These are phyloP conservation scores for Leccinum truebloodii DNA, from an alignment of 768 basidiomycete genomes.

Conservation along the genomic window DNA sequence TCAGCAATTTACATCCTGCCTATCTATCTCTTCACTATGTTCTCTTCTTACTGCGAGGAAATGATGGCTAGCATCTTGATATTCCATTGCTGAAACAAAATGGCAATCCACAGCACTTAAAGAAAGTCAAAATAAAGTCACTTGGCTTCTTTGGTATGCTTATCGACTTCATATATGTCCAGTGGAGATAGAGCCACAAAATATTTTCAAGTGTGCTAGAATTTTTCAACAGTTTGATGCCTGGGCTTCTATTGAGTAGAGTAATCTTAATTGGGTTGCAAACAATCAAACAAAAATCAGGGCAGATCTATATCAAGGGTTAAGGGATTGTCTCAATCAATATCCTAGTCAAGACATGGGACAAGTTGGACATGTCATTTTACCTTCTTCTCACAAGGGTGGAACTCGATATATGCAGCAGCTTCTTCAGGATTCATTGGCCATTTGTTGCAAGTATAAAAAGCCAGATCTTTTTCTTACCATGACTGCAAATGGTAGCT, in stretches of 20 bases:
- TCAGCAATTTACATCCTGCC: neutral
- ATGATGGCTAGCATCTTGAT: neutral
- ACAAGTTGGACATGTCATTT: neutral
- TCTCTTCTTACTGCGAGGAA: neutral
- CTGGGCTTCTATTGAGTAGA: neutral
- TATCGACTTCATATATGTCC: neutral
- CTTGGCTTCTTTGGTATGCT: neutral
- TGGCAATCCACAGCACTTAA: neutral
- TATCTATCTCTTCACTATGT: neutral
- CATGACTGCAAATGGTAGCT: too few species aligned
- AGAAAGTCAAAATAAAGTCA: neutral
- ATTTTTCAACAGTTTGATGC: neutral
- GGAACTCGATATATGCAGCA: constrained; percentile 42
- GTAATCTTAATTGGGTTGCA: neutral
- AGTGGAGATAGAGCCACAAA: neutral
- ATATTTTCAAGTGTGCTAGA: neutral
- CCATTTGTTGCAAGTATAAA: too few species aligned
- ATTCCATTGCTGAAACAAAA: neutral
- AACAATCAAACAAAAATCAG: neutral
- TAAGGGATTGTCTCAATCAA: neutral
- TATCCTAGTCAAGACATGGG: neutral
- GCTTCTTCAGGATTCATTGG: too few species aligned
- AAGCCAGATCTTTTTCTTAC: too few species aligned
- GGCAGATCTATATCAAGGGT: neutral
- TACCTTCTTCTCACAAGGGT: constrained; percentile 42